Evolutionary conservation across 2,329 filamentous ascomycete species (phyloP), one percentile per base, ranked within the genome.

Genomic region (Aschersonia sp.): DNA sequence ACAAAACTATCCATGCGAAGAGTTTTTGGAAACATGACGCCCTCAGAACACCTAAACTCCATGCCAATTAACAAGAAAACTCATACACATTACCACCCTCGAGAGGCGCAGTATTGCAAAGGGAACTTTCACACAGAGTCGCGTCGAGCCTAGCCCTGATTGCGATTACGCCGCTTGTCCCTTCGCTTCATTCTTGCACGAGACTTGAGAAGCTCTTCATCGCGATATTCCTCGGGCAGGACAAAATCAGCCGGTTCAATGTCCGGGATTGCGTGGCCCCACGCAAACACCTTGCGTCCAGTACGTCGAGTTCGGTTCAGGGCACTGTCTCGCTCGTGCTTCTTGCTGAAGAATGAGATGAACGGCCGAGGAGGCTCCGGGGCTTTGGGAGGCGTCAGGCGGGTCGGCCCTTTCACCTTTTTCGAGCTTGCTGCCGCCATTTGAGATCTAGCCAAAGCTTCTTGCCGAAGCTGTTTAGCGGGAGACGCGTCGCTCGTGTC

Each of bases 281-380:
- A 97, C 4, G 89, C 90, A 44, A 83, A 71, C 12, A 81, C 72
- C 46, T 76, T 85, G 45, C 87, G 75, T 42, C 79, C 78, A 45
- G 80, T 78, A 46, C 85, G 79, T 35, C 87, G 75, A 45, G 78
- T 72, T 54, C 79, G 80, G 51, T 79, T 83, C n/a, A 95, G 65
- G 8, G 89, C 87, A 6, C 81, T 78, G 29, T 88, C 85, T 30
- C 90, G 82, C 51, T 90, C 75, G 58, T 94, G 81, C 30, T 76
- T 79, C 65, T 92, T 88, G 14, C 74, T 64, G 60, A 88, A 97
- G 67, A 96, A 96, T 0, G 87, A 94, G n/a, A 71, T 83, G 59
- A 96, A 88, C 39, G 85, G 83, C 49, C 72, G 76, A 2, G 63
- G 63, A 9, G 68, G 66, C 31, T 64, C 58, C 14, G 65, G 64